Evolutionary conservation across 768 basidiomycete species (phyloP).

Genomic region (Phanerodontia chrysosporium): DNA sequence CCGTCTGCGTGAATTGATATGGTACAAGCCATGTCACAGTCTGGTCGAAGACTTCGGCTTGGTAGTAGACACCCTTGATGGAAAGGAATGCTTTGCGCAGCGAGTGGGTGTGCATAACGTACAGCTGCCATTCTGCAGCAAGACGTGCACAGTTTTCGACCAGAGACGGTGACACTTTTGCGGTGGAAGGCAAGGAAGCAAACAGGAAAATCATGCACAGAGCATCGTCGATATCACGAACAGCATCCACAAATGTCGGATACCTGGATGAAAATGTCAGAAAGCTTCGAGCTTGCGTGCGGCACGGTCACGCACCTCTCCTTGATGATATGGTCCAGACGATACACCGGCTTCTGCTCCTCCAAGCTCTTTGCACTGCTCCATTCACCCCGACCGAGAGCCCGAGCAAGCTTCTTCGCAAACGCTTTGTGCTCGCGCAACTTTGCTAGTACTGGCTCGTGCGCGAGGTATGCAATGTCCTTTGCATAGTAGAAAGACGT

Average conservation of each 20-base stretch:
- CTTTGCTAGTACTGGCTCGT: slow-evolving; percentile 92
- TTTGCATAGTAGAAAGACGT: slow-evolving; percentile 98
- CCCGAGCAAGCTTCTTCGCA: slow-evolving; percentile 92
- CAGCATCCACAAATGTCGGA: slow-evolving; percentile 92
- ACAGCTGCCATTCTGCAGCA: slow-evolving; percentile 94
- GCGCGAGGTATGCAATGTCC: slow-evolving; percentile 94
- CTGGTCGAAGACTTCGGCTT: slow-evolving; percentile 92
- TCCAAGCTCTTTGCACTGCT: slow-evolving; percentile 89
- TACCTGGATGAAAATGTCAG: slow-evolving; percentile 55
- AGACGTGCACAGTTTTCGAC: slow-evolving; percentile 89
- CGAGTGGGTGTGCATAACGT: slow-evolving; percentile 81
- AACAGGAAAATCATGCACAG: slow-evolving; percentile 94
- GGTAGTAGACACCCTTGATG: slow-evolving; percentile 98
- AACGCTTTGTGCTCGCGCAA: slow-evolving; percentile 97
- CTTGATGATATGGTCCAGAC: slow-evolving; percentile 94
- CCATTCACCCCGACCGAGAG: slow-evolving; percentile 94
- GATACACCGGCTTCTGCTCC: slow-evolving; percentile 88
- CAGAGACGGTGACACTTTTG: slow-evolving; percentile 74
- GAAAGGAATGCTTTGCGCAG: slow-evolving; percentile 91
- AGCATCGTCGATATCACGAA: slow-evolving; percentile 96
- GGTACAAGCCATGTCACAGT: slow-evolving; percentile 94
- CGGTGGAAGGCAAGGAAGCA: slow-evolving; percentile 83
- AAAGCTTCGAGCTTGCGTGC: slow-evolving; percentile 7
- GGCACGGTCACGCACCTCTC: slow-evolving; percentile 62
- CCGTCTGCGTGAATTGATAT: slow-evolving; percentile 94